Evolutionary conservation across 73 alveolate genomes (phyloP), one percentile per base, ranked within the genome.

Genomic region (Tetrahymena malaccensis): DNA sequence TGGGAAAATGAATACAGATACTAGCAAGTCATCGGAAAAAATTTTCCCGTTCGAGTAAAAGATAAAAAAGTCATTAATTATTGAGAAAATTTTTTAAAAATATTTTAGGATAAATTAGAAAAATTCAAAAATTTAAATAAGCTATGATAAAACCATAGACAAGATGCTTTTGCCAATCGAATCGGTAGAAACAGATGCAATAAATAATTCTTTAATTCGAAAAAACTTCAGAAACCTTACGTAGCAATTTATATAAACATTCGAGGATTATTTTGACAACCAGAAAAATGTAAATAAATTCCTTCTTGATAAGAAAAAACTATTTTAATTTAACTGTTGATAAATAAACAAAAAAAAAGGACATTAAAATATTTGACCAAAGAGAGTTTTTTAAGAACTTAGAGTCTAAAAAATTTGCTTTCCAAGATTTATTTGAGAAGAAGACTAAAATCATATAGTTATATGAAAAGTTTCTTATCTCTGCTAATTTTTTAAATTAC

Each of bases 131-230:
- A 31, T 95, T n/a, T 95, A 43, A 37, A 33, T 95, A n/a, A 16
- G 12, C 3, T 94, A 95, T 43, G 97, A 95, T n/a, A 95, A 89
- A 56, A 34, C 43, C 35, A 95, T 93, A 19, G 43, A 43, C 22
- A 95, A 93, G 93, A 95, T 95, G 97, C 55, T 95, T 55, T 31
- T 95, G 43, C 97, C 97, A 9, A 89, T 95, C 11, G 84, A 95
- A 35, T 85, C 93, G 43, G 95, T 85, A 93, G 97, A 95, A 89
- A 95, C 95, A 6, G 94, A 89, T 55, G 85, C 95, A 25, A 95
- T 95, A 13, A 95, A 95, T 55, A 95, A 95, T 58, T 95, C 97
- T 31, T n/a, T 95, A 19, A 89, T 95, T 27, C 85, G 94, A 34
- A 95, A 95, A 55, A 35, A 21, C 44, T 95, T 70, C 55, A 34